Base-by-base conservation (phyloP, 2,329 filamentous ascomycete species). In the Colletotrichum neosansevieriae region DNA sequence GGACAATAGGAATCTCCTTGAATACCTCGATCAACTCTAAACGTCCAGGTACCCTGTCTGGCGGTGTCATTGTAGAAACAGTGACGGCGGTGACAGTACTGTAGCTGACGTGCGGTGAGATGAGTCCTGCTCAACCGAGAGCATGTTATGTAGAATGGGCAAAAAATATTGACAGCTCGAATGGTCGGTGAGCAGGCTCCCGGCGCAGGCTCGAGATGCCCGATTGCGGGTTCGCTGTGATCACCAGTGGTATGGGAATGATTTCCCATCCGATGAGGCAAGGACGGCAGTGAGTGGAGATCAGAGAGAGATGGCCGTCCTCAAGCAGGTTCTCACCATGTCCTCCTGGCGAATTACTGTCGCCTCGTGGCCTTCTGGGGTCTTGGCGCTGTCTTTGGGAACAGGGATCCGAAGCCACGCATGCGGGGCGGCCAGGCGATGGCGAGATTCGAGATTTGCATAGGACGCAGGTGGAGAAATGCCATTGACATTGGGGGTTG, bases 1-100 rank as follows among this genome's bases (percentile, higher is more conserved):
- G 58, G 58, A 61, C 47, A 53, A 61, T 61, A 34, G 47, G 47
- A 61, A 61, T 29, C 24, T 32, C 49, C 34, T 42, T 44, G 47
- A 53, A 53, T 42, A 36, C 47, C 36, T 53, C 19, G 38, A 51
- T 32, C 58, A 24, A 21, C 24, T 42, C 36, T 40, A 15, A 10
- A 44, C 58, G 36, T 42, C 47, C 13, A 53, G 47, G 24, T 36
- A 21, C 9, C 6, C 6, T 29, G 29, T 29, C 29, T 29, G 47
- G 47, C 49, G 58, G 47, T 61, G 58, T 7, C 58, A 42, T 32
- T 38, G 32, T 59, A 6, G 24, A 49, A 12, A 54, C 24, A 54
- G 9, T 7, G 17, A n/a, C n/a, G 24, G 32, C 19, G 29, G 29
- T 54, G 51, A 13, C 17, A 1, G 51, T 54, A 24, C n/a, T n/a